Evolutionary conservation across 2,329 filamentous ascomycete species (phyloP).

Genomic region (Fusarium sp.): DNA sequence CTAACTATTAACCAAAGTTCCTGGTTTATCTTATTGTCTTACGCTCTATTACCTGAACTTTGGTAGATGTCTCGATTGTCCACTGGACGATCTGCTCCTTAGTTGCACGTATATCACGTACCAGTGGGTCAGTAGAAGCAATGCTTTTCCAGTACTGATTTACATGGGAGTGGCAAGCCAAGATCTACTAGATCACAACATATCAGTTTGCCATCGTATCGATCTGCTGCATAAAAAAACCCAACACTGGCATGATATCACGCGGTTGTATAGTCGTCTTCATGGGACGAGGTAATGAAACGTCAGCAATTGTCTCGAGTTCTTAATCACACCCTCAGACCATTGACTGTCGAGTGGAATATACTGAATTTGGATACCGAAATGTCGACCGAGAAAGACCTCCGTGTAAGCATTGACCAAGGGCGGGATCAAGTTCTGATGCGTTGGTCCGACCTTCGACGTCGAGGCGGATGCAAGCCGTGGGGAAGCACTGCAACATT

Average conservation of each 20-base stretch:
- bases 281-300: background rate
- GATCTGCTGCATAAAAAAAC: background rate
- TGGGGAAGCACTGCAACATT: background rate
- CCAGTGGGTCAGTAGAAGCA: conserved; percentile 1
- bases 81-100: conserved; percentile 5
- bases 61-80: no score
- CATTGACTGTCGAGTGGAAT: background rate
- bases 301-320: background rate
- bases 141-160: background rate
- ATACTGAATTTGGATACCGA: conserved; percentile 19
- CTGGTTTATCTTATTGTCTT: no score
- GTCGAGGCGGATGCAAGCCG: background rate
- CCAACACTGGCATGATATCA: conserved; percentile 1
- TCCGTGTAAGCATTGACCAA: background rate
- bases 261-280: background rate
- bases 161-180: conserved; percentile 8
- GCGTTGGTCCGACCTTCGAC: no score
- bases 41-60: no score
- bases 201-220: background rate
- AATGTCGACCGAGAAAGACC: conserved; percentile 3
- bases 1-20: no score
- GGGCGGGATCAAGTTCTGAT: no score
- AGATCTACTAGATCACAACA: background rate
- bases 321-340: background rate
- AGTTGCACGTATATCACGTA: conserved; percentile 4